phyloP scores from a whole-genome alignment of 108 stramenopile genomes.

The Conticribra guillardii region DNA sequence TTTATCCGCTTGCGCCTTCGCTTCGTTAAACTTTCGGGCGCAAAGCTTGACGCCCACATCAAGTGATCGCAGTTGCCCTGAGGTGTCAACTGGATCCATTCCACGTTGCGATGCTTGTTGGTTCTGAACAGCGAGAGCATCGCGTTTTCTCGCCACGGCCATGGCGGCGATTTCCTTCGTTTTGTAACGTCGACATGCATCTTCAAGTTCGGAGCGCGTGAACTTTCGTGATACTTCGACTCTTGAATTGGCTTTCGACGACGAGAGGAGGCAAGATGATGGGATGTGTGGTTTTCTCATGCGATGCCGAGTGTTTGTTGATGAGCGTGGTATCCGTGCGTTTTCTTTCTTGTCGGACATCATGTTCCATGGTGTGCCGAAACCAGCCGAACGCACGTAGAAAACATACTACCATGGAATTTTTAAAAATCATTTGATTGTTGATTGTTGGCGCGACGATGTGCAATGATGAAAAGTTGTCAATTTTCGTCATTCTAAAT shows the following conservation, averaged over 20 bases:
- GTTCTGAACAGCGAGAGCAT: slow-evolving; percentile 29
- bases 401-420: no score
- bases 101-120: slow-evolving; percentile 38
- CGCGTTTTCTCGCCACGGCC: slow-evolving; percentile 38
- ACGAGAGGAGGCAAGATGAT: slow-evolving; percentile 14
- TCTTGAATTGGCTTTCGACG: slow-evolving; percentile 21
- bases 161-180: slow-evolving; percentile 39
- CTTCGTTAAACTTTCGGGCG: slow-evolving; percentile 71
- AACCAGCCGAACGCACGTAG: no score
- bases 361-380: no score
- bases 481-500: no score
- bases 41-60: slow-evolving; percentile 56
- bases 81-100: slow-evolving; percentile 23
- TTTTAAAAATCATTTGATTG: no score
- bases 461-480: no score
- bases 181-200: slow-evolving; percentile 43
- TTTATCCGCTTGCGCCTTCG: slow-evolving; percentile 55
- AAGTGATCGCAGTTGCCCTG: slow-evolving; percentile 48
- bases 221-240: slow-evolving; percentile 36
- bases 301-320: slow-evolving; percentile 3
- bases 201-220: slow-evolving; percentile 47
- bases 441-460: no score
- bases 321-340: no score
- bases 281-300: slow-evolving; percentile 23
- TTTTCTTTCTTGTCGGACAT: no score